A percentile compares a stretch with the other conserved stretches of the same genome.
These are phyloP conservation scores for Coniosporium uncinatum DNA, from an alignment of 2,329 filamentous ascomycete species.

Conservation along the genomic window DNA sequence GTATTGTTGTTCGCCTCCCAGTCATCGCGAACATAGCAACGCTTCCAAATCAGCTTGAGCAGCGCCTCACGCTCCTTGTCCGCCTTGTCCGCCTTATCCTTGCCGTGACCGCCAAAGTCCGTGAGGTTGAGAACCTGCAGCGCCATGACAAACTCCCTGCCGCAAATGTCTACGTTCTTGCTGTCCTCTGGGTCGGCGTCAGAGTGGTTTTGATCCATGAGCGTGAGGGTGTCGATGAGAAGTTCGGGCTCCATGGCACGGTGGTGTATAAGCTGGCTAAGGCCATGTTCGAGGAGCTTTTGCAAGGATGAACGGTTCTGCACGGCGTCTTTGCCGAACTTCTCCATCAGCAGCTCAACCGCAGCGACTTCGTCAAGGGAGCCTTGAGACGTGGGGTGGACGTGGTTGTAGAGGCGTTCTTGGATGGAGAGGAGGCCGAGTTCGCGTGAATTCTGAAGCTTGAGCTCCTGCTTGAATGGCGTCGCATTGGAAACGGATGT, in stretches of 20 bases:
- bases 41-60: constrained; percentile 75
- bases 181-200: constrained; percentile 22
- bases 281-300: constrained; percentile 63
- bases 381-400: constrained; percentile 60
- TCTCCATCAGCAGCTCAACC: constrained; percentile 67
- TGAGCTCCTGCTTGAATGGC: constrained; percentile 31
- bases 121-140: constrained; percentile 50
- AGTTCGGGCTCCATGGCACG: constrained; percentile 55
- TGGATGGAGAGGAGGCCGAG: constrained; percentile 68
- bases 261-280: constrained; percentile 66
- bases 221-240: constrained; percentile 72
- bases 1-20: constrained; percentile 80
- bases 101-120: constrained; percentile 42
- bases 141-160: constrained; percentile 68
- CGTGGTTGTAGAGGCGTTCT: constrained; percentile 65
- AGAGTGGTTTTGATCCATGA: constrained; percentile 55
- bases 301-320: constrained; percentile 59
- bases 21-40: constrained; percentile 77
- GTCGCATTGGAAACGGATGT: constrained; percentile 17
- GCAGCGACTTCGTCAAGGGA: constrained; percentile 80
- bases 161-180: constrained; percentile 43
- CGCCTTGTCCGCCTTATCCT: constrained; percentile 24
- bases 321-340: constrained; percentile 36
- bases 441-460: constrained; percentile 37
- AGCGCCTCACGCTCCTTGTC: too few species aligned